Evolutionary conservation across 2,329 filamentous ascomycete species (phyloP).

Genomic region (Cladosporium halotolerans): DNA sequence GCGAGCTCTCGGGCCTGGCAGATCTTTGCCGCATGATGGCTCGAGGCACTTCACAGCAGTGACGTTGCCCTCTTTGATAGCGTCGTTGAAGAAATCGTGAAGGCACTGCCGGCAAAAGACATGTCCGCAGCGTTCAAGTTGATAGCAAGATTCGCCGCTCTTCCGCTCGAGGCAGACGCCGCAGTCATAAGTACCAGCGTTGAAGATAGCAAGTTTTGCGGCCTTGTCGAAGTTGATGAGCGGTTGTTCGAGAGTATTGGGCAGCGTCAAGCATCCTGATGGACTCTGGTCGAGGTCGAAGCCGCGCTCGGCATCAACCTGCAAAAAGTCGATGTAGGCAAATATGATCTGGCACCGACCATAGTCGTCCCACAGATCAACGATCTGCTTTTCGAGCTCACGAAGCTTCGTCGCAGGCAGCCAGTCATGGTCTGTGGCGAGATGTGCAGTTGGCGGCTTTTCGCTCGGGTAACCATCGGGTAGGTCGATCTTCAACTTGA

Average conservation of each 20-base stretch:
- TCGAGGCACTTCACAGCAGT: constrained; percentile 71
- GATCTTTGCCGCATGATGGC: constrained; percentile 67
- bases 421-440: constrained; percentile 49
- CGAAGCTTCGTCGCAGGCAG: constrained; percentile 41
- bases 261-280: constrained; percentile 41
- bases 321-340: constrained; percentile 54
- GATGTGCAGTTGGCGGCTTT: constrained; percentile 43
- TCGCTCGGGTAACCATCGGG: constrained; percentile 52
- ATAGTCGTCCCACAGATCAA: constrained; percentile 54
- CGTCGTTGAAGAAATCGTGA: constrained; percentile 81
- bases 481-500: constrained; percentile 48
- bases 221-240: constrained; percentile 74
- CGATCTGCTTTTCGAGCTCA: constrained; percentile 42
- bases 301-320: constrained; percentile 50
- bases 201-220: constrained; percentile 67
- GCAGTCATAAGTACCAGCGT: constrained; percentile 79
- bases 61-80: constrained; percentile 80
- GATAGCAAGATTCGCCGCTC: constrained; percentile 75
- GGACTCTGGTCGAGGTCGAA: constrained; percentile 44
- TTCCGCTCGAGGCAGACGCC: constrained; percentile 88
- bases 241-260: constrained; percentile 54
- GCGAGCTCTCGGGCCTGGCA: constrained; percentile 35
- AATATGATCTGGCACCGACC: constrained; percentile 52
- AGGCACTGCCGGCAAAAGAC: constrained; percentile 88
- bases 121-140: constrained; percentile 75